Evolutionary conservation across 768 basidiomycete genomes (phyloP).

Genomic region (Collybiopsis confluens): DNA sequence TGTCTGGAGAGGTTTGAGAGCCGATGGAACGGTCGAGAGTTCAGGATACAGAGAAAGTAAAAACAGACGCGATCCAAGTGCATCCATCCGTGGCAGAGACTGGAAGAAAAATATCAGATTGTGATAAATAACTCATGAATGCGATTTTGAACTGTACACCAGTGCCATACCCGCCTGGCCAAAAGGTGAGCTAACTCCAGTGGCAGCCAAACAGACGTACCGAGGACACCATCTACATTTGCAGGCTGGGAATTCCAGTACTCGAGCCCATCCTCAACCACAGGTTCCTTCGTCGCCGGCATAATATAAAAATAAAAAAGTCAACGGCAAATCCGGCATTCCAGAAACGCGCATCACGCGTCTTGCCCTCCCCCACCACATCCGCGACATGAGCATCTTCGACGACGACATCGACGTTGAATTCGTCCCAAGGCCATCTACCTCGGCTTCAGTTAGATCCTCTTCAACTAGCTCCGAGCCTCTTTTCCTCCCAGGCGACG

Average conservation of each 20-base stretch:
- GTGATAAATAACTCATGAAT: not conserved
- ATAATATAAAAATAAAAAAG: too few relatives aligned
- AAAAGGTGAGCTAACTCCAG: not conserved
- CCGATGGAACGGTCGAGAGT: constrained; percentile 72
- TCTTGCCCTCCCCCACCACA: not conserved
- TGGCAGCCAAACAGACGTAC: not conserved
- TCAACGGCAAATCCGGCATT: not conserved
- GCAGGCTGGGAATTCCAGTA: constrained; percentile 80
- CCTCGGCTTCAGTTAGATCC: not conserved
- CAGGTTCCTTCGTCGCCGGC: constrained; percentile 31
- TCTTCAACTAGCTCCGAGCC: constrained; percentile 12
- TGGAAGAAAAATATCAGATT: constrained; percentile 23
- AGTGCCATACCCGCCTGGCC: constrained; percentile 26
- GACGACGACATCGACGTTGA: constrained; percentile 32
- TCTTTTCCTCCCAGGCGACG: constrained; percentile 60
- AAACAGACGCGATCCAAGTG: constrained; percentile 86
- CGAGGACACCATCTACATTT: constrained; percentile 6
- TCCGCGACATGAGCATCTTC: constrained; percentile 45
- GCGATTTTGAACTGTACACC: constrained; percentile 22
- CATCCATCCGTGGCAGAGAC: constrained; percentile 88
- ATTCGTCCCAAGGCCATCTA: constrained; percentile 11
- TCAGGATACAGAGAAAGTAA: constrained; percentile 78
- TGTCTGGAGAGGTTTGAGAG: constrained; percentile 48
- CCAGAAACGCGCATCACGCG: constrained; percentile 10
- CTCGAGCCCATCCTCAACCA: constrained; percentile 70